These are phyloP conservation scores for Protostelium mycophagum DNA, from an alignment of 78 protist species.

Conservation along the genomic window DNA sequence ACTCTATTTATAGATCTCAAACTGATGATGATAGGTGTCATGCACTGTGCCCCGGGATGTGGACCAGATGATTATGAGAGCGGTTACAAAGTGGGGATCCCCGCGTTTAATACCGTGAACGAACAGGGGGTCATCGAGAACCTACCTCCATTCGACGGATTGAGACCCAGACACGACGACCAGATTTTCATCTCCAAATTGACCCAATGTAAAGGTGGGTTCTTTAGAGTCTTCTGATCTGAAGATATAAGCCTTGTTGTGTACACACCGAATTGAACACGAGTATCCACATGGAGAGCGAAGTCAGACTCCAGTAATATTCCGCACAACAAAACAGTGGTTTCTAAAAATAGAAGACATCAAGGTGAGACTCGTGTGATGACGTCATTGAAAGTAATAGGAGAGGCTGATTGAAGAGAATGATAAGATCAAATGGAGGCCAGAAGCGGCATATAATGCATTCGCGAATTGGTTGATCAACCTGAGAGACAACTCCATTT, in stretches of 20 bases:
- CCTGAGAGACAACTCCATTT: slow-evolving; percentile 6
- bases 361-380: neutral
- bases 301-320: slow-evolving; percentile 5
- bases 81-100: neutral
- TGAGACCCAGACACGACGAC: neutral
- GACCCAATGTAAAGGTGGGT: neutral
- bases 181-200: neutral
- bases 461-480: slow-evolving; percentile 4
- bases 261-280: neutral
- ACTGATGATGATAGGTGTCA: neutral
- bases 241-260: neutral
- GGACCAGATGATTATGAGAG: slow-evolving; percentile 10
- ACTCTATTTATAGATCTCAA: too few species aligned
- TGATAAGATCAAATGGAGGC: slow-evolving; percentile 3
- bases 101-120: slow-evolving; percentile 5
- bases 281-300: slow-evolving; percentile 17
- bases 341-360: slow-evolving; percentile 7
- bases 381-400: neutral
- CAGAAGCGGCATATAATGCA: slow-evolving; percentile 14
- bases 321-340: slow-evolving; percentile 17
- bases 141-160: neutral
- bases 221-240: neutral
- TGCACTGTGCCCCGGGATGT: slow-evolving; percentile 12
- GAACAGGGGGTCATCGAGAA: slow-evolving; percentile 2
- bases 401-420: slow-evolving; percentile 12